Evolutionary conservation across 164 flowering plant species (phyloP), one percentile per base, ranked within the genome.

Genomic region (Liquidambar formosana): DNA sequence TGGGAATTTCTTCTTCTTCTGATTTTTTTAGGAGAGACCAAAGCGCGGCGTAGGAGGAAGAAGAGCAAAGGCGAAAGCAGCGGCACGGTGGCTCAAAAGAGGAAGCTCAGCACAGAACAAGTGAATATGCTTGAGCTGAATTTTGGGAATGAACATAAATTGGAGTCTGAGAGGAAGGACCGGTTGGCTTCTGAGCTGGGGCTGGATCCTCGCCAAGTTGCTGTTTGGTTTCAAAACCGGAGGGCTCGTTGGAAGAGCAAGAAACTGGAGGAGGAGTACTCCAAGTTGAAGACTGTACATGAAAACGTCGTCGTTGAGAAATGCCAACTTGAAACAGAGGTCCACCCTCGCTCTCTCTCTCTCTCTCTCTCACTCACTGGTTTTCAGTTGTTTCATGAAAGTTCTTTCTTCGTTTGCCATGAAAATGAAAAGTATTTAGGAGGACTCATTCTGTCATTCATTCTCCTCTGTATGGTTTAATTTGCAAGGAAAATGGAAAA

Each of bases 211-310:
- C 77, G 89, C 19, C 94, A 89, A 45, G 94, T 89, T 1, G 91
- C 94, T 1, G 90, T 89, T 4, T 89, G 94, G 94, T 89, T 89
- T 60, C 94, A 89, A 72, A 89, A 89, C 78, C 58, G 91, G n/a
- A 64, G 94, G 64, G 91, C 90, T 11, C 77, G 94, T 0, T 87
- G 88, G 89, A 89, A 84, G 86, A 82, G 65, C 77, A 86, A 87
- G 89, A 84, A 80, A 72, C 71, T 87, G 18, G 94, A 89, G 73
- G 90, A 89, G 41, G 88, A 87, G 71, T 84, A 68, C 70, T 58
- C 78, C 6, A 77, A 56, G 72, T 21, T 89, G 45, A 87, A 86
- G 72, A 46, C 65, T 0, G 48, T 41, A 18, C 85, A 86, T 41
- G 94, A 89, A 0, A n/a, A 12, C 56, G 65, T 70, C 4, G 63